Evolutionary conservation across 140 eudicot species (phyloP), one percentile per base, ranked within the genome.

Genomic region (Anethum foeniculum): DNA sequence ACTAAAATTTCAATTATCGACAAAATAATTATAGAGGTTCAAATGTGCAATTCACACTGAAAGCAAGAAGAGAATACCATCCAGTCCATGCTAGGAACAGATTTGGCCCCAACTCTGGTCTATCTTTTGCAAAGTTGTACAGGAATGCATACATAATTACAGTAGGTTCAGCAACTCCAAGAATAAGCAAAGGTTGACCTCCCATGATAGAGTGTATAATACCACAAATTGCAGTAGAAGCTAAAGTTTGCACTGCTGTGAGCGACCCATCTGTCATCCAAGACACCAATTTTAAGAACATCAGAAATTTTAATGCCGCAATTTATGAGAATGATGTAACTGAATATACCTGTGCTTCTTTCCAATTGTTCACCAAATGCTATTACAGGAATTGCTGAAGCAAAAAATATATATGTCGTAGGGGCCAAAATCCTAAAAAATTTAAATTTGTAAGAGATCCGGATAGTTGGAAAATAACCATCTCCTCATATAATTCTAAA

Each of bases 361-460:
- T 52, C 71, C 36, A 80, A 48, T 38, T 80, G 83, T 51, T 80
- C 83, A 16, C 83, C 83, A 51, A 80, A 80, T 47, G 83, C 19
- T 8, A 80, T 80, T 14, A 80, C 83, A 13, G 83, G 83, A 69
- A 80, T 44, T 34, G 83, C 83, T 30, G 80, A 77, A 14, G 80
- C 80, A 34, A 77, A 77, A 54, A 77, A 77, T 34, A 77, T 77
- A 52, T 80, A 80, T 19, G 83, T 80, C 28, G 83, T 80, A 8
- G 83, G 83, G 14, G 83, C 83, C 79, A 80, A 23, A 71, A 80
- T 80, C 83, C 83, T 80, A 27, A 62, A 62, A 62, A 25, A 2
- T 0, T 10, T 10, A 28, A 38, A 44, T 15, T 75, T 46, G 21
- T 46, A 3, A 75, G 43, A 47, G 64, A 75, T 47, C 79, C 21